Evolutionary conservation across 441 rosid genomes (phyloP), one percentile per base, ranked within the genome.

Genomic region (Bocquillonia castaneifolia): DNA sequence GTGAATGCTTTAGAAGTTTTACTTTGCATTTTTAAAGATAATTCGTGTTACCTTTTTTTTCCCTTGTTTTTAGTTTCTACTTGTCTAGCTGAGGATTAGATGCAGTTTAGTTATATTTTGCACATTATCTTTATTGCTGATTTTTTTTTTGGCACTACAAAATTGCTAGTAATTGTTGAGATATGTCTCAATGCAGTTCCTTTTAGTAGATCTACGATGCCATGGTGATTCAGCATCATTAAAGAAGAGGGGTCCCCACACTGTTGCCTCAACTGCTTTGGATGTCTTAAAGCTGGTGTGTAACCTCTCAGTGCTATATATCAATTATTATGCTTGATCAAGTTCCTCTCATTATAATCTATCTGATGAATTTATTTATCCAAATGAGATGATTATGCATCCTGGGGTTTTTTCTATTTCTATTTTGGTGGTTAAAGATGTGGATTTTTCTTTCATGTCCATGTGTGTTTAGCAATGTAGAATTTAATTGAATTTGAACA

Each of bases 201-300:
- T 93, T 71, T 78, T 86, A 59, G 92, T 93, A 26, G 99, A 93
- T 76, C 78, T 93, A 59, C 87, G 96, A 65, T 93, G 99, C 79
- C 97, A 93, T 73, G 97, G 99, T 64, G 97, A 93, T 80, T 93
- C 99, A 36, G 82, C 99, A 47, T 76, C 85, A 42, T 72, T 86
- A 70, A 85, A 80, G 78, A 89, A 84, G 83, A 86, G 84, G 66
- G 83, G 84, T 54, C 90, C 95, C 37, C 88, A 93, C 48, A 84
- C 91, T 61, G 96, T 93, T 74, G 84, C 92, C 69, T 81, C 96
- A 57, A 87, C 97, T 53, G 99, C 97, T 63, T 81, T 76, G 59
- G 99, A 93, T 56, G 96, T 91, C 78, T 74, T 93, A 68, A 89
- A 88, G 83, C 93, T 91, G 57, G 99, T 91, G 73, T 7, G 87